These are phyloP conservation scores for Mortierella sp. DNA, from an alignment of 371 early-diverging fungal genomes.

Conservation along the genomic window DNA sequence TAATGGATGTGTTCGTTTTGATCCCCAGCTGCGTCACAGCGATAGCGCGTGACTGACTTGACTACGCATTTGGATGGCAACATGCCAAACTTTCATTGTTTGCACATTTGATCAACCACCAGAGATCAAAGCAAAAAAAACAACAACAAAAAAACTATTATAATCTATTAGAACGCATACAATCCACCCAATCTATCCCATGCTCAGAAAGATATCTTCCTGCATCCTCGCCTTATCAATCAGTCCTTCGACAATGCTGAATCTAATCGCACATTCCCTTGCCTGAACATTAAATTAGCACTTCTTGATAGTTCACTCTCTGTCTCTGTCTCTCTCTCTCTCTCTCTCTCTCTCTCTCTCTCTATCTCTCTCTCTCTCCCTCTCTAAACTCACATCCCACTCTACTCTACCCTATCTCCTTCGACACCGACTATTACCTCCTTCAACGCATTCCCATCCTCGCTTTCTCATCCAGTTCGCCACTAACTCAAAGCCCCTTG, in stretches of 20 bases:
- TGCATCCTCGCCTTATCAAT: background rate
- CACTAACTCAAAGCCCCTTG: background rate
- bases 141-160: background rate
- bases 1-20: background rate
- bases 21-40: too few species aligned
- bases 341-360: background rate
- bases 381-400: background rate
- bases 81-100: too few species aligned
- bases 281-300: background rate
- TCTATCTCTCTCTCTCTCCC: background rate
- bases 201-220: slow-evolving; percentile 1
- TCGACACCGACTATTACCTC: too few species aligned
- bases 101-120: too few species aligned
- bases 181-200: background rate
- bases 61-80: too few species aligned
- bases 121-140: background rate
- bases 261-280: background rate
- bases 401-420: too few species aligned
- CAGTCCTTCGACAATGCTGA: background rate
- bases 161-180: background rate
- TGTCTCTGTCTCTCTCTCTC: too few species aligned
- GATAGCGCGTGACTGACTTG: too few species aligned
- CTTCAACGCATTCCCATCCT: background rate
- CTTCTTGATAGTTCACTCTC: too few species aligned
- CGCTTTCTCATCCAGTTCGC: background rate